A percentile compares a stretch with the other conserved stretches of the same genome.
Conservation (phyloP, 495 filamentous ascomycete genomes). For the Barbatosphaeria neglecta region DNA sequence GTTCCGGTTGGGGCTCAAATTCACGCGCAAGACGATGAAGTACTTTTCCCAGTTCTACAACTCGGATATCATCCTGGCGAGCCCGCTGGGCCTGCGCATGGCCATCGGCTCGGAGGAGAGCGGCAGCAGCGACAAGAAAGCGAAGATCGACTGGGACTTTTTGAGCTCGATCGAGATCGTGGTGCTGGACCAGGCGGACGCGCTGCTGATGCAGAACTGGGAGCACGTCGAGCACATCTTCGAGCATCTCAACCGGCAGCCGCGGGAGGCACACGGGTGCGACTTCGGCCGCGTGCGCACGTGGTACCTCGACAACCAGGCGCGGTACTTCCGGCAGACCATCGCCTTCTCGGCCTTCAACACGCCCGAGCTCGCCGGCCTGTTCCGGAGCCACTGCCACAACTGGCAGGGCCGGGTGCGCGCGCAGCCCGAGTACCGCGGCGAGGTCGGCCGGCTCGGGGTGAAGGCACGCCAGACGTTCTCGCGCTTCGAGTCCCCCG, state of each 20-base stretch:
- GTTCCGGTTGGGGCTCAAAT: conserved; percentile 87
- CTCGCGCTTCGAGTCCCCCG: conserved; percentile 66
- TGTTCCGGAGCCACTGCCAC: conserved; percentile 63
- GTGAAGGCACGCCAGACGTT: conserved; percentile 76
- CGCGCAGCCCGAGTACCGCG: conserved; percentile 51
- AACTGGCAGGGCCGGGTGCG: conserved; percentile 72
- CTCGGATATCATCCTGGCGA: conserved; percentile 87
- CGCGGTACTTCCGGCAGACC: conserved; percentile 71
- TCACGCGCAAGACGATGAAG: conserved; percentile 89
- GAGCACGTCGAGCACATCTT: conserved; percentile 87
- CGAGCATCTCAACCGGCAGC: conserved; percentile 83
- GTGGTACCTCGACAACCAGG: conserved; percentile 85
- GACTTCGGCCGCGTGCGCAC: conserved; percentile 84
- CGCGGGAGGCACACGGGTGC: conserved; percentile 80
- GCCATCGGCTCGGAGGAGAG: conserved; percentile 65
- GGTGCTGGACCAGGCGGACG: conserved; percentile 85
- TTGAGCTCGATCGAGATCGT: conserved; percentile 85
- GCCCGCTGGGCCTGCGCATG: conserved; percentile 78
- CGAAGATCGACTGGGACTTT: conserved; percentile 83
- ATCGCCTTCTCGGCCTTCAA: conserved; percentile 70
- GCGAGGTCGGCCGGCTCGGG: conserved; percentile 54
- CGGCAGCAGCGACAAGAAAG: conserved; percentile 6
- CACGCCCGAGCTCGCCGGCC: conserved; percentile 75
- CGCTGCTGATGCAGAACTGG: conserved; percentile 96
- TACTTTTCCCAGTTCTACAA: conserved; percentile 93